Evolutionary conservation across 305 asterid species (phyloP), one percentile per base, ranked within the genome.

Genomic region (Rubia peregrina): DNA sequence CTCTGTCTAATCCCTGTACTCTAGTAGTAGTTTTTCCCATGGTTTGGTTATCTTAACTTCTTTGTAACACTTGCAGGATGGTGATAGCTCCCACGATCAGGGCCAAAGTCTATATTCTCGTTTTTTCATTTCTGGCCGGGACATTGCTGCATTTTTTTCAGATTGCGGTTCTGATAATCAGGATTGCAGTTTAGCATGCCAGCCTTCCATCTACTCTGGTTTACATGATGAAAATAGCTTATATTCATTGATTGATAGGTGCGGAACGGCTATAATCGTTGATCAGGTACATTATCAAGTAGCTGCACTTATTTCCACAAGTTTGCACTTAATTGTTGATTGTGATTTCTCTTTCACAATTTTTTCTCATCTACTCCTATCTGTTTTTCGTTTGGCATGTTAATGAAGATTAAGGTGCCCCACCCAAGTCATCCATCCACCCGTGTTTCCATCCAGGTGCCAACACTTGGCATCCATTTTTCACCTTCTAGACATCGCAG

Each of bases 401-500:
- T 76, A 22, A 16, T 80, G 83, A 89, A 94, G 99, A 87, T 94
- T 72, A 94, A 91, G 86, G 88, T 83, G 66, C 96, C 89, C 68
- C 95, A 84, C 80, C 97, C 90, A 68, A 80, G 82, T 77, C 95
- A 88, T 83, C 95, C 99, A 75, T 85, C 98, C 64, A 91, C 90
- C 75, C 92, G 92, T 40, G 67, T 91, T 81, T 88, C 90, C 75
- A 88, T 94, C 81, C 91, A 91, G 84, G 88, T 94, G 80, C 99
- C 98, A 74, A 86, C 87, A 74, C 90, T 94, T 76, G 93, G 98
- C 81, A 80, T 94, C 83, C 99, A 94, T 84, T 91, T 94, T 78
- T 94, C 99, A 57, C 98, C 99, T 43, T 84, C 82, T 66, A 88
- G 99, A 88, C 88, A 83, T 78, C 77, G 76, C 86, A 87, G 89